These are phyloP conservation scores for Ganoderma leucocontextum DNA, from an alignment of 1,284 basidiomycete genomes.

Conservation along the genomic window DNA sequence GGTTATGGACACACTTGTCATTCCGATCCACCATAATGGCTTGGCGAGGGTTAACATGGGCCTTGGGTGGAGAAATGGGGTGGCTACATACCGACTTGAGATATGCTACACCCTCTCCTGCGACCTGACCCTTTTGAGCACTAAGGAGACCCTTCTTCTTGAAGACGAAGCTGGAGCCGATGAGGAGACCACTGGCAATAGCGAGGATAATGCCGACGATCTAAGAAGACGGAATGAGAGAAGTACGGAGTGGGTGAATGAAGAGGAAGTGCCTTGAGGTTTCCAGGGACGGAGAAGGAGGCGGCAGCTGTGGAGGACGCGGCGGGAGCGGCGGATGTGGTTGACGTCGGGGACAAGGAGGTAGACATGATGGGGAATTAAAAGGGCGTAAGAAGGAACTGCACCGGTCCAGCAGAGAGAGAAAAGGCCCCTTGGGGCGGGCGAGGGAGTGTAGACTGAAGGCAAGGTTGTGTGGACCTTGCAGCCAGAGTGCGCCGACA, in stretches of 20 bases:
- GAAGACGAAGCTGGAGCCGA: conserved; percentile 93
- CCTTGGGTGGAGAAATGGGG: background rate
- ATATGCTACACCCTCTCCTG: conserved; percentile 95
- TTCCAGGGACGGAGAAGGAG: conserved; percentile 46
- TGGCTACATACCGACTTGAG: conserved; percentile 80
- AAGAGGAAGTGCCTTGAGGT: conserved; percentile 48
- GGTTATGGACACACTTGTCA: conserved; percentile 65
- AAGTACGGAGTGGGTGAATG: conserved; percentile 11
- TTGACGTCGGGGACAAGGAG: conserved; percentile 42
- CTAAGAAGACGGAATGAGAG: conserved; percentile 45
- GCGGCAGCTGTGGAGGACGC: conserved; percentile 44
- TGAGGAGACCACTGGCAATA: conserved; percentile 85
- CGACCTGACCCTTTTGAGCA: conserved; percentile 72
- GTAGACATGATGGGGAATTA: conserved; percentile 44
- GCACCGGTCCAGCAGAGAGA: conserved; percentile 20
- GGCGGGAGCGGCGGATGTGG: conserved; percentile 46
- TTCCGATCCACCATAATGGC: conserved; percentile 89
- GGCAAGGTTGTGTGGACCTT: background rate
- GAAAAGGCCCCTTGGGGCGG: conserved; percentile 21
- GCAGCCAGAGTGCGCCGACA: background rate
- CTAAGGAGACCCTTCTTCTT: conserved; percentile 93
- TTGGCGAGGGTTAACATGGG: conserved; percentile 37
- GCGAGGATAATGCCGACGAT: conserved; percentile 85
- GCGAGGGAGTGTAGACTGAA: conserved; percentile 7
- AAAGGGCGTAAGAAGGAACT: conserved; percentile 28